Conservation (phyloP, 2,329 filamentous ascomycete genomes). For the Ophiostoma tasmaniense region DNA sequence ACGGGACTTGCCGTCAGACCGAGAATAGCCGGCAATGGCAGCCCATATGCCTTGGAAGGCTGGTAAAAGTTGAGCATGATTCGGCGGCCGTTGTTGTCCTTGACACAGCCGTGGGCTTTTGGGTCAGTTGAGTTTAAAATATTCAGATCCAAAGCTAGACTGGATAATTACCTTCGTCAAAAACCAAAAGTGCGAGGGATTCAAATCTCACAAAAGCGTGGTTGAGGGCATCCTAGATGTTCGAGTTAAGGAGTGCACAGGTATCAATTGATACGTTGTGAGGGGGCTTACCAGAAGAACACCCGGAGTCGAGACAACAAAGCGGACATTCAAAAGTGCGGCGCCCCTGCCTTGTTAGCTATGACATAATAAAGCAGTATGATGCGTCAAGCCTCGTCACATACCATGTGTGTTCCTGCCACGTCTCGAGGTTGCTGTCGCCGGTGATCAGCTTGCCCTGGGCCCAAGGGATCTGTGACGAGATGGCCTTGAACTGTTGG, state of each 20-base stretch:
- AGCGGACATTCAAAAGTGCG: slow-evolving; percentile 52
- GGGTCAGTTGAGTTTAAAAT: too few species aligned
- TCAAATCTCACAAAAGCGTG: slow-evolving; percentile 65
- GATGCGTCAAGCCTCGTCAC: slow-evolving; percentile 18
- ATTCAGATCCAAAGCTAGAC: too few species aligned
- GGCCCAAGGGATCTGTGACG: slow-evolving; percentile 49
- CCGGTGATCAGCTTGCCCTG: slow-evolving; percentile 58
- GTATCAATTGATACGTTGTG: neutral
- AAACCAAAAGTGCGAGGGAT: slow-evolving; percentile 59
- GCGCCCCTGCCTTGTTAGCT: slow-evolving; percentile 42
- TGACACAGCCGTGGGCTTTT: slow-evolving; percentile 64
- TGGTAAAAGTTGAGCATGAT: slow-evolving; percentile 71
- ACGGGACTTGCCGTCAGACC: slow-evolving; percentile 77
- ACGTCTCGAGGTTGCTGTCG: slow-evolving; percentile 60
- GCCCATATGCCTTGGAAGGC: slow-evolving; percentile 31
- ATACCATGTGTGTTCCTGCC: slow-evolving; percentile 48
- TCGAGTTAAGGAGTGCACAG: neutral
- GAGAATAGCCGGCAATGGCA: slow-evolving; percentile 55
- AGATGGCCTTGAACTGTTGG: slow-evolving; percentile 57
- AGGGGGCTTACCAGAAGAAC: slow-evolving; percentile 43
- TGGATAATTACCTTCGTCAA: slow-evolving; percentile 63
- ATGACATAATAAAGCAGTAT: neutral
- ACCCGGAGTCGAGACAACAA: slow-evolving; percentile 73
- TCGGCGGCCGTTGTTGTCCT: slow-evolving; percentile 53
- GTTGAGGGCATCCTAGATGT: slow-evolving; percentile 51